A percentile compares a stretch with the other conserved stretches of the same genome.
Conservation (phyloP, 148 eudicot genomes). For the Camellia lanceoleosa region DNA sequence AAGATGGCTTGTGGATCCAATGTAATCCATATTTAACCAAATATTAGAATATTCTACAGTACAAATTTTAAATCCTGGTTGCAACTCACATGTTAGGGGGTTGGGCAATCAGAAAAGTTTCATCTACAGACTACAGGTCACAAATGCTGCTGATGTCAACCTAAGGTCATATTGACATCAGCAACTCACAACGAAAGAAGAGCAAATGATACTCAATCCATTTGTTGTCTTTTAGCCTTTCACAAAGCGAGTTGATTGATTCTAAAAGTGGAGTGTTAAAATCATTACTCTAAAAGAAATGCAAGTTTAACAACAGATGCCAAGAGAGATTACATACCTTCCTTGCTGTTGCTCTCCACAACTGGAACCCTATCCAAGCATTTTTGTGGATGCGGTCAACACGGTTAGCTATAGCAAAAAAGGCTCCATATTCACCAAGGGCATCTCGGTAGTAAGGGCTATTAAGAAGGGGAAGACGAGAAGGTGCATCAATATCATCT, state of each 20-base stretch:
- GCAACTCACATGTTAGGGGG: neutral
- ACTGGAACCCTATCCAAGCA: conserved; percentile 97
- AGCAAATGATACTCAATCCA: no score
- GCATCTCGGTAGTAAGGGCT: conserved; percentile 68
- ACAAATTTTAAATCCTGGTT: neutral
- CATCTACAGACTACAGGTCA: neutral
- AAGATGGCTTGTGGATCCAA: neutral
- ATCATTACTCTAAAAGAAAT: neutral
- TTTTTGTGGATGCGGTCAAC: conserved; percentile 85
- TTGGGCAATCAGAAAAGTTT: neutral
- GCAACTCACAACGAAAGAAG: no score
- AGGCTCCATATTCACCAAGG: conserved; percentile 83
- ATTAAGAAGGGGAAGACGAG: conserved; percentile 77
- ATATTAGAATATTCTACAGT: neutral
- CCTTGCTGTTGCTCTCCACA: conserved; percentile 88
- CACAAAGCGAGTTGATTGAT: no score
- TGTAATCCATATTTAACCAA: neutral
- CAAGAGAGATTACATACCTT: conserved; percentile 38
- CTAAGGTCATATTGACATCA: neutral
- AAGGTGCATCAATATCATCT: conserved; percentile 85
- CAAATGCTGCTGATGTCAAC: neutral
- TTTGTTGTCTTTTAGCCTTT: no score
- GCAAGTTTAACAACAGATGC: neutral
- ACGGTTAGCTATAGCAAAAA: conserved; percentile 76
- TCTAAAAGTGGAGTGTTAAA: neutral